Conservation (phyloP, 73 alveolate species). For the Paramecium primaurelia region DNA sequence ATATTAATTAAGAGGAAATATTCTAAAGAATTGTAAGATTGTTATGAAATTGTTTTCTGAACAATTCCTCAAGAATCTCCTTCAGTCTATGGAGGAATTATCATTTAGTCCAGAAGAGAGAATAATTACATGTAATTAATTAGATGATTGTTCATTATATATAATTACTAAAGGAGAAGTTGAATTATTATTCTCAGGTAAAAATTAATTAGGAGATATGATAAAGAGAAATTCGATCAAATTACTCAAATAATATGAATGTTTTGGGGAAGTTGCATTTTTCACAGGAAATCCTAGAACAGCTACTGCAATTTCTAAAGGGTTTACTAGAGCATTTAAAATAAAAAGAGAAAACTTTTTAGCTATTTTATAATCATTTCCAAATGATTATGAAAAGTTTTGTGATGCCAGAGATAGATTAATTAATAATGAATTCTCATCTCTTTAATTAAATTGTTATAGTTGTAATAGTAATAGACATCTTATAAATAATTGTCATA, state of each 20-base stretch:
- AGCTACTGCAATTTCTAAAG: slow-evolving; percentile 76
- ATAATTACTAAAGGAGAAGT: slow-evolving; percentile 81
- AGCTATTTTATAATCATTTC: slow-evolving; percentile 53
- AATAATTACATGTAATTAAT: slow-evolving; percentile 68
- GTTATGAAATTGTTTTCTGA: slow-evolving; percentile 66
- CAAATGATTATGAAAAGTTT: slow-evolving; percentile 67
- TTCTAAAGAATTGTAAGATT: slow-evolving; percentile 66
- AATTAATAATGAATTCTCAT: slow-evolving; percentile 44
- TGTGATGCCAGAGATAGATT: slow-evolving; percentile 60
- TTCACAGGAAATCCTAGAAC: slow-evolving; percentile 79
- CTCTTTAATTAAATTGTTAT: slow-evolving; percentile 70
- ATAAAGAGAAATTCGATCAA: slow-evolving; percentile 54
- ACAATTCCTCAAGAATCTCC: slow-evolving; percentile 63
- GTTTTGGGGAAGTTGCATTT: slow-evolving; percentile 84
- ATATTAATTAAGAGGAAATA: slow-evolving; percentile 70
- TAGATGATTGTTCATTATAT: slow-evolving; percentile 70
- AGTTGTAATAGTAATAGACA: slow-evolving; percentile 77
- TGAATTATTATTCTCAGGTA: slow-evolving; percentile 64
- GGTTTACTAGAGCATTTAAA: slow-evolving; percentile 70
- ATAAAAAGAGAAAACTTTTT: slow-evolving; percentile 64
- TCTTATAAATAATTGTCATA: slow-evolving; percentile 38
- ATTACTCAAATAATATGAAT: slow-evolving; percentile 64
- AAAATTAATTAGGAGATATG: slow-evolving; percentile 48
- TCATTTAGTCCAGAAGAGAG: slow-evolving; percentile 81
- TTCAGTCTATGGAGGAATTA: slow-evolving; percentile 61